These are phyloP conservation scores for Kokia cookei DNA, from an alignment of 441 rosid genomes.

Conservation along the genomic window DNA sequence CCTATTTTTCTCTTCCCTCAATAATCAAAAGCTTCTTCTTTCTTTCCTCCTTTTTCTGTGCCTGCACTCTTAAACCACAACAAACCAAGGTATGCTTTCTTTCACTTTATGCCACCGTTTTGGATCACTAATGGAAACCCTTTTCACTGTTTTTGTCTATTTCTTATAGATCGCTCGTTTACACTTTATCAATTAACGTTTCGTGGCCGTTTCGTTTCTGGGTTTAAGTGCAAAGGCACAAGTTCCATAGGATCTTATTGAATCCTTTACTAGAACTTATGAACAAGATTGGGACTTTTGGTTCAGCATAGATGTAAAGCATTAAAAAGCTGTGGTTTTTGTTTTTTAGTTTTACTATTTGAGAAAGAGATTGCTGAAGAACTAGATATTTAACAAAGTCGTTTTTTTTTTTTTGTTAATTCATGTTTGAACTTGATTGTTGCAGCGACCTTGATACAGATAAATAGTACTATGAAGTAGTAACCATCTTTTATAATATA, in stretches of 20 bases:
- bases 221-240: neutral
- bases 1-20: neutral
- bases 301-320: neutral
- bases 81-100: slow-evolving; percentile 22
- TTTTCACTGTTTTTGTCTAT: neutral
- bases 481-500: neutral
- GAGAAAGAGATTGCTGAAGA: neutral
- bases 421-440: neutral
- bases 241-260: neutral
- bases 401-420: neutral
- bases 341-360: neutral
- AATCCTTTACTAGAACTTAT: neutral
- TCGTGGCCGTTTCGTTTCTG: slow-evolving; percentile 3
- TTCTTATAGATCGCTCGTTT: neutral
- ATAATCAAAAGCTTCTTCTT: neutral
- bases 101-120: neutral
- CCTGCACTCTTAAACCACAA: neutral
- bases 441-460: neutral
- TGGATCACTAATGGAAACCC: neutral
- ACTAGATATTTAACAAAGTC: neutral
- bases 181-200: neutral
- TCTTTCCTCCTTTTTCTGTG: neutral
- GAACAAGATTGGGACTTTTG: neutral
- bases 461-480: neutral
- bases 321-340: neutral